These are phyloP conservation scores for Osmanthus fragrans DNA, from an alignment of 257 asterid species.

Conservation along the genomic window DNA sequence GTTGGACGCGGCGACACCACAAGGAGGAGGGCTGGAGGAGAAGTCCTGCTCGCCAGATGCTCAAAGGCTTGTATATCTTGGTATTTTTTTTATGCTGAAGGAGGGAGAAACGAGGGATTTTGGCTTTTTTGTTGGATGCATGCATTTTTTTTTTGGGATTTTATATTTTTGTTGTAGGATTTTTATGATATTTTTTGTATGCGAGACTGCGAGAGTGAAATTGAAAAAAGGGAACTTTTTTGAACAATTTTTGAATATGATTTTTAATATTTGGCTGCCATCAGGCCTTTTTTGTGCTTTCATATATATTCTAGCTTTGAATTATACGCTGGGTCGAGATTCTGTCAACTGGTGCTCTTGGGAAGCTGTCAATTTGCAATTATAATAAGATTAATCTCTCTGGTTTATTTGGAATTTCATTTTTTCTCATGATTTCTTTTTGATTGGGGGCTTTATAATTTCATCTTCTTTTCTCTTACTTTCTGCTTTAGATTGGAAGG, in stretches of 20 bases:
- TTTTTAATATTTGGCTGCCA: not conserved
- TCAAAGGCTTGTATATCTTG: no score
- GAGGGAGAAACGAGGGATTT: not conserved
- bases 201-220: constrained; percentile 12
- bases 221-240: not conserved
- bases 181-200: not conserved
- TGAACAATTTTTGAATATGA: not conserved
- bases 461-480: no score
- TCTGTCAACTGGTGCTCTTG: not conserved
- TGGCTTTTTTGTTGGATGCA: not conserved
- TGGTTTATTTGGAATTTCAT: not conserved
- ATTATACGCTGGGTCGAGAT: not conserved
- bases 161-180: not conserved
- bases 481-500: no score
- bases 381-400: no score
- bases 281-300: not conserved
- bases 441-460: not conserved
- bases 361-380: constrained; percentile 1
- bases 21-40: no score
- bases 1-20: no score
- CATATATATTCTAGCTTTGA: constrained; percentile 3
- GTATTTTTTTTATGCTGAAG: not conserved
- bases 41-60: no score
- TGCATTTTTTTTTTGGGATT: not conserved
- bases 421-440: no score